A percentile compares a stretch with the other conserved stretches of the same genome.
These are phyloP conservation scores for Aspergillus calidoustus DNA, from an alignment of 2,329 filamentous ascomycete genomes.

Conservation along the genomic window DNA sequence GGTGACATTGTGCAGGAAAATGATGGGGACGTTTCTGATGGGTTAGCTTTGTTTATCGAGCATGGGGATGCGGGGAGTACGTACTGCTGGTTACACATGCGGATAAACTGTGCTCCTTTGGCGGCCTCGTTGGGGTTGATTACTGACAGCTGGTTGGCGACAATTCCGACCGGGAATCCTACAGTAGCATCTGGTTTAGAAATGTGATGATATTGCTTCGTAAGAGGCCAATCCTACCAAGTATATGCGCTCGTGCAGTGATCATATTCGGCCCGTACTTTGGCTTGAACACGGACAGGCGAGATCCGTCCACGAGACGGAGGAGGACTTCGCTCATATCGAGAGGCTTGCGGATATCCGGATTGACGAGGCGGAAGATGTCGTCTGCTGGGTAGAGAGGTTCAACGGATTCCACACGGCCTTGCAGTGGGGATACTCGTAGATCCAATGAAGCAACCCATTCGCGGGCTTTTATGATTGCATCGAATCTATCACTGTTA, in stretches of 20 bases:
- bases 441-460: conserved; percentile 37
- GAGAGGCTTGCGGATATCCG: conserved; percentile 47
- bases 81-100: conserved; percentile 50
- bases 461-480: conserved; percentile 45
- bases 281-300: conserved; percentile 47
- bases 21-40: conserved; percentile 43
- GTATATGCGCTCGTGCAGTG: conserved; percentile 47
- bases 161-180: conserved; percentile 45
- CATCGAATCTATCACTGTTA: conserved; percentile 36
- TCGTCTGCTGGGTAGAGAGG: conserved; percentile 45
- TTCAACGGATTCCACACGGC: conserved; percentile 15
- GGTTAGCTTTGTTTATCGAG: background rate
- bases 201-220: background rate
- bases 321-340: conserved; percentile 47
- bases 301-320: conserved; percentile 49
- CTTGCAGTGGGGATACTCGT: background rate
- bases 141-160: conserved; percentile 48
- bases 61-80: conserved; percentile 19
- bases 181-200: too few species aligned
- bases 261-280: conserved; percentile 46
- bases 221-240: conserved; percentile 26
- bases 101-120: conserved; percentile 51
- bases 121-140: conserved; percentile 47
- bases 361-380: conserved; percentile 42
- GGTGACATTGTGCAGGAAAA: conserved; percentile 55